Evolutionary conservation across 257 asterid species (phyloP).

Genomic region (Eucommia ulmoides): DNA sequence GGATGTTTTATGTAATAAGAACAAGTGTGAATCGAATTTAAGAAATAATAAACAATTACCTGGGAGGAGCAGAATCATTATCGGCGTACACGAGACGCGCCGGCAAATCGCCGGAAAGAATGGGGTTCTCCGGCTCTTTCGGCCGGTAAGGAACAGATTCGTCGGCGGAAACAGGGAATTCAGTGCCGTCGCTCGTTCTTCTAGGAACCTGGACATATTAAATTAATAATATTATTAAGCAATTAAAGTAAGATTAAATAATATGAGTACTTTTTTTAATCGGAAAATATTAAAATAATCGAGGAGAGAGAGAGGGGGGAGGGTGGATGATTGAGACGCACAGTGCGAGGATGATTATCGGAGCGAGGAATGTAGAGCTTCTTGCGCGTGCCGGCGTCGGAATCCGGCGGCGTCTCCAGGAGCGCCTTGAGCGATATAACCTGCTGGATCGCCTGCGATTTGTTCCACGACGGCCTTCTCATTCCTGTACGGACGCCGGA

Average conservation of each 20-base stretch:
- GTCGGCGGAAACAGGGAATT: slow-evolving; percentile 40
- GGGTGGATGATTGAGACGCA: slow-evolving; percentile 24
- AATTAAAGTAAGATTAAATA: slow-evolving; percentile 1
- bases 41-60: slow-evolving; percentile 23
- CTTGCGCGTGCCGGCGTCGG: slow-evolving; percentile 33
- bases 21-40: too few relatives aligned
- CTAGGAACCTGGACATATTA: slow-evolving; percentile 41
- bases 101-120: slow-evolving; percentile 29
- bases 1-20: too few relatives aligned
- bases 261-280: too few relatives aligned
- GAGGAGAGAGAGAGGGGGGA: slow-evolving; percentile 1
- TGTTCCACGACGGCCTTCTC: slow-evolving; percentile 99
- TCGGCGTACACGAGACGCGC: slow-evolving; percentile 29
- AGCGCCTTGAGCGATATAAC: slow-evolving; percentile 83
- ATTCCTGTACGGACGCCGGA: slow-evolving; percentile 40
- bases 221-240: slow-evolving; percentile 11
- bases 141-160: slow-evolving; percentile 24
- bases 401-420: slow-evolving; percentile 58
- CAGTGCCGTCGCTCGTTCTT: slow-evolving; percentile 37
- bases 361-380: slow-evolving; percentile 38
- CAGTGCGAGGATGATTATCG: slow-evolving; percentile 28
- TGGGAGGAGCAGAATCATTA: slow-evolving; percentile 42
- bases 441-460: slow-evolving; percentile 99
- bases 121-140: slow-evolving; percentile 37
- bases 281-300: not conserved